A percentile compares a stretch with the other conserved stretches of the same genome.
Evolutionary conservation across 805 yeast species (phyloP).

Genomic region (Ogataea angusta): DNA sequence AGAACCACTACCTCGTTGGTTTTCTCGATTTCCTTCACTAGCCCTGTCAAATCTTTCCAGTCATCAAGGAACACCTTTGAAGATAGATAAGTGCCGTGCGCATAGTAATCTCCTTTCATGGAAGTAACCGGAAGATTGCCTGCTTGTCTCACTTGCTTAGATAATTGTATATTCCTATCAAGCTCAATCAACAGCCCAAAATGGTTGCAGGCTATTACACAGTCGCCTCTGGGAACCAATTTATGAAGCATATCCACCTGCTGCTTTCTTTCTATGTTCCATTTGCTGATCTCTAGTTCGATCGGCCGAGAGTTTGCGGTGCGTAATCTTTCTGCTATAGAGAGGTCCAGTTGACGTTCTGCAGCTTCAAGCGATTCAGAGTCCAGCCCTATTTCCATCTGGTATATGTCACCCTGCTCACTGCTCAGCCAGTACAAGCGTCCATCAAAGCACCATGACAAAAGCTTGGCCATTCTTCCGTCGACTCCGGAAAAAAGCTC

Average conservation of each 20-base stretch:
- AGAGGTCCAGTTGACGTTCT: slow-evolving; percentile 1
- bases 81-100: slow-evolving; percentile 2
- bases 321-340: slow-evolving; percentile 15
- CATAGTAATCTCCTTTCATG: neutral
- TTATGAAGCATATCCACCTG: slow-evolving; percentile 3
- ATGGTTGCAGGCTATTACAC: slow-evolving; percentile 4
- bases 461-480: slow-evolving; percentile 12
- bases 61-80: neutral
- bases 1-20: neutral
- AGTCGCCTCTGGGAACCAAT: neutral
- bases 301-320: neutral
- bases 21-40: slow-evolving; percentile 4
- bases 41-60: neutral
- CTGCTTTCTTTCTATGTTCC: slow-evolving; percentile 7
- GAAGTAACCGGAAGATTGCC: slow-evolving; percentile 1
- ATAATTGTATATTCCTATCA: neutral
- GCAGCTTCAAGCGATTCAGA: slow-evolving; percentile 6
- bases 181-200: slow-evolving; percentile 2
- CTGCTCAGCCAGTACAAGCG: slow-evolving; percentile 6
- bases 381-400: neutral
- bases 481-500: slow-evolving; percentile 10
- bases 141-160: neutral
- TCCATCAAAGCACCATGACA: slow-evolving; percentile 7
- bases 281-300: slow-evolving; percentile 8
- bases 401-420: slow-evolving; percentile 8